Evolutionary conservation across 2,329 filamentous ascomycete genomes (phyloP).

Genomic region (Didymella pinodella): DNA sequence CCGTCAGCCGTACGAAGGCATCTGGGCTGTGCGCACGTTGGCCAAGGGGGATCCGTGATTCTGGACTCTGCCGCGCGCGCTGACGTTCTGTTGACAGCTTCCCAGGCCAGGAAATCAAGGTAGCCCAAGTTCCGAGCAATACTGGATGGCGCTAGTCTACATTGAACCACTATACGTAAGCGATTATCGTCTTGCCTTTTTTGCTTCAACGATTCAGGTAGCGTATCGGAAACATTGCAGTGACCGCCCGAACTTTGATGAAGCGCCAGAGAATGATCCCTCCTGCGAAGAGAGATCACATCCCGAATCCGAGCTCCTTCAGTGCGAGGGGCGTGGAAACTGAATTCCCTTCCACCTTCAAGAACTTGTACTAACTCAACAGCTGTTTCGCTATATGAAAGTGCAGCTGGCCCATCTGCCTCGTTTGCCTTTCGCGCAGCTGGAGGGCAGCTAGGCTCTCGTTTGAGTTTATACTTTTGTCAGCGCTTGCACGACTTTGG

Average conservation of each 20-base stretch:
- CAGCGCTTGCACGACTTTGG: not conserved
- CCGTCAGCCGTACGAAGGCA: constrained; percentile 10
- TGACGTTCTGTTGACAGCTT: constrained; percentile 14
- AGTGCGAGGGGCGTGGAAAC: not conserved
- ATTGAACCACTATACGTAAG: constrained; percentile 1
- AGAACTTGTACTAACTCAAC: not conserved
- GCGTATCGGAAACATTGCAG: constrained; percentile 10
- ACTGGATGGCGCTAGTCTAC: constrained; percentile 11
- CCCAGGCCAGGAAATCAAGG: constrained; percentile 4
- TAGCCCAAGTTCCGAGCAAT: not conserved
- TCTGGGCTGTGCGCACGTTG: constrained; percentile 12
- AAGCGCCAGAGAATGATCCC: not conserved
- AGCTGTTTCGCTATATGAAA: not conserved
- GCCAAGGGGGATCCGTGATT: constrained; percentile 7
- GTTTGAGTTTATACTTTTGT: not conserved
- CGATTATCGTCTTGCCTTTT: constrained; percentile 13
- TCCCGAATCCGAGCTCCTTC: not conserved
- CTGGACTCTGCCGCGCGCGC: constrained; percentile 19
- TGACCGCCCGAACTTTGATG: not conserved
- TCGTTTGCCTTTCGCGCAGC: not conserved
- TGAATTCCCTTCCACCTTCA: not conserved
- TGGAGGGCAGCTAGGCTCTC: not conserved
- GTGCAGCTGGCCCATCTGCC: not conserved
- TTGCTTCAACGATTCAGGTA: constrained; percentile 7
- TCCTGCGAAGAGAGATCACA: not conserved